Evolutionary conservation across 257 asterid genomes (phyloP).

Genomic region (Pogostemon cablin): DNA sequence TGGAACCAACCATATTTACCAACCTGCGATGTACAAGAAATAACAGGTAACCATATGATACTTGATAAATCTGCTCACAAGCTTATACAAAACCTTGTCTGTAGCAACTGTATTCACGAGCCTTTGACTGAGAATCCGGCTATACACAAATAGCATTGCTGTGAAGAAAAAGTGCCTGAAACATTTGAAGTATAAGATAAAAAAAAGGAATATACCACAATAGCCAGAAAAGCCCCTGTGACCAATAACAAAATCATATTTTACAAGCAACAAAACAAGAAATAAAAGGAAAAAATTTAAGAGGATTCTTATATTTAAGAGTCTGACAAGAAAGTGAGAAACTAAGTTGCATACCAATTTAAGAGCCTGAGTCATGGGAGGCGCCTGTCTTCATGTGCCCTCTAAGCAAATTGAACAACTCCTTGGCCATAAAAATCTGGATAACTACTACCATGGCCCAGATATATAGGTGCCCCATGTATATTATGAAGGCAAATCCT

Average conservation of each 20-base stretch:
- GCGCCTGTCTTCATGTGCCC: constrained; percentile 73
- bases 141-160: constrained; percentile 80
- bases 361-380: constrained; percentile 87
- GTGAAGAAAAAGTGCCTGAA: constrained; percentile 93
- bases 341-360: constrained; percentile 64
- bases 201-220: neutral
- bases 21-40: constrained; percentile 82
- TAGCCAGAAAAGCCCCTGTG: neutral
- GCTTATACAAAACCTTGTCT: constrained; percentile 69
- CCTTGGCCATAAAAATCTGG: constrained; percentile 84
- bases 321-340: constrained; percentile 24
- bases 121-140: constrained; percentile 85
- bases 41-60: constrained; percentile 94
- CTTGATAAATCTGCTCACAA: constrained; percentile 73
- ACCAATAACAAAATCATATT: constrained; percentile 21
- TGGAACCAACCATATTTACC: constrained; percentile 45
- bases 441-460: constrained; percentile 84
- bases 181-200: constrained; percentile 19
- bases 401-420: constrained; percentile 77
- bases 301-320: constrained; percentile 20
- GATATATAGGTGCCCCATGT: constrained; percentile 89
- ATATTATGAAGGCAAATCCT: constrained; percentile 65
- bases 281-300: constrained; percentile 14
- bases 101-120: constrained; percentile 78
- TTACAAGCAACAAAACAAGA: constrained; percentile 9